These are phyloP conservation scores for Russula dissimulans DNA, from an alignment of 768 basidiomycete genomes.

Conservation along the genomic window DNA sequence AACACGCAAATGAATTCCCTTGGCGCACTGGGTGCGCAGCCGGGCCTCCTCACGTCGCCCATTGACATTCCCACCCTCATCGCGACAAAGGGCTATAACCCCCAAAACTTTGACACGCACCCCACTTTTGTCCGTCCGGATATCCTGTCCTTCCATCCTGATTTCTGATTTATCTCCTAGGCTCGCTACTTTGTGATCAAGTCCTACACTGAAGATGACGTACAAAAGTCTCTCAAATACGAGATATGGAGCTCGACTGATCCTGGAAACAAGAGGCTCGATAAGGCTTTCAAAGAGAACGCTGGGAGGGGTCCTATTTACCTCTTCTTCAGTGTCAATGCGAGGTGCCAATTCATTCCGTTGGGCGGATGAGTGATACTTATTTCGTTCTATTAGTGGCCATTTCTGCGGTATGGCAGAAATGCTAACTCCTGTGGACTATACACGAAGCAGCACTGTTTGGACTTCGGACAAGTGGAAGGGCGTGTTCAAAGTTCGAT, in stretches of 20 bases:
- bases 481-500: constrained; percentile 95
- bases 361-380: neutral
- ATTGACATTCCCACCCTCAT: constrained; percentile 83
- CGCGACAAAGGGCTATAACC: constrained; percentile 86
- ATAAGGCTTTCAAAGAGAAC: constrained; percentile 96
- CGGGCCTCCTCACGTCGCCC: constrained; percentile 46
- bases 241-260: constrained; percentile 98
- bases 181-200: constrained; percentile 98
- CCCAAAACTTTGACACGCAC: constrained; percentile 69
- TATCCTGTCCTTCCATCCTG: neutral
- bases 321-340: constrained; percentile 97
- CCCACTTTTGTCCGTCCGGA: constrained; percentile 57
- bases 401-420: constrained; percentile 99
- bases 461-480: constrained; percentile 99
- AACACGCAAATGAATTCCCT: constrained; percentile 31
- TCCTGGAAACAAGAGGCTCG: constrained; percentile 93
- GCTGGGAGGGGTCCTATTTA: constrained; percentile 89
- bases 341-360: constrained; percentile 38
- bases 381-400: constrained; percentile 41
- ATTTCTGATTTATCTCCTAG: constrained; percentile 29
- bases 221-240: constrained; percentile 95
- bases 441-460: constrained; percentile 88
- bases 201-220: constrained; percentile 97
- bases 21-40: constrained; percentile 29
- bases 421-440: constrained; percentile 94